Evolutionary conservation across 1,284 basidiomycete genomes (phyloP), one percentile per base, ranked within the genome.

Genomic region (Cutaneotrichosporon arboriforme): DNA sequence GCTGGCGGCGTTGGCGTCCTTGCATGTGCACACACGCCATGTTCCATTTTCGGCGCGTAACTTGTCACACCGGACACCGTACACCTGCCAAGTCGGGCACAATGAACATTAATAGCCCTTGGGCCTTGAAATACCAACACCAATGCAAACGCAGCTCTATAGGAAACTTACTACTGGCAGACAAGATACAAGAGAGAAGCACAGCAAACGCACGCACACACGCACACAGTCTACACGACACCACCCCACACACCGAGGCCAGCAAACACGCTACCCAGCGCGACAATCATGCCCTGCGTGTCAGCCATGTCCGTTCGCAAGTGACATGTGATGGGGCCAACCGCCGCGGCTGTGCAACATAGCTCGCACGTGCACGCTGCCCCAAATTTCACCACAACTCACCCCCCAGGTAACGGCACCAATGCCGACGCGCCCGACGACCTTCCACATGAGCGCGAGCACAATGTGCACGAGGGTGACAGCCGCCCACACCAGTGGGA

Each of bases 341-440:
- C 7, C 5, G 17, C 10, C 5, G 26, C 26, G 26, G 26, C 26
- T 31, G 26, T 31, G 26, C 26, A n/a, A 10, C 17, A 31, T 10
- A 10, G 26, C 26, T 31, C 26, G 26, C 26, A 31, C 26, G 26
- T 31, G 26, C 26, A 31, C 26, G 7, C 12, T 14, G 8, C 36
- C 7, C 36, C 36, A 14, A 8, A 17, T 14, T 17, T 14, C n/a
- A 23, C 37, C 8, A 12, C 2, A 20, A 73, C 73, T 69, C 54
- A 75, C 73, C 36, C 72, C 74, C 74, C 74, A 75, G 12, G 72
- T 75, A 2, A 75, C 72, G 2, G 74, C 70, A 1, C 68, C 72
- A 1, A 75, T 61, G 8, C 74, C 74, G 20, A 71, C 61, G 15
- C 67, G 58, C 9, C 72, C 69, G 1, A 74, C 69, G 4, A 71